Evolutionary conservation across 805 yeast species (phyloP), one percentile per base, ranked within the genome.

Genomic region (Yarrowia sp.): DNA sequence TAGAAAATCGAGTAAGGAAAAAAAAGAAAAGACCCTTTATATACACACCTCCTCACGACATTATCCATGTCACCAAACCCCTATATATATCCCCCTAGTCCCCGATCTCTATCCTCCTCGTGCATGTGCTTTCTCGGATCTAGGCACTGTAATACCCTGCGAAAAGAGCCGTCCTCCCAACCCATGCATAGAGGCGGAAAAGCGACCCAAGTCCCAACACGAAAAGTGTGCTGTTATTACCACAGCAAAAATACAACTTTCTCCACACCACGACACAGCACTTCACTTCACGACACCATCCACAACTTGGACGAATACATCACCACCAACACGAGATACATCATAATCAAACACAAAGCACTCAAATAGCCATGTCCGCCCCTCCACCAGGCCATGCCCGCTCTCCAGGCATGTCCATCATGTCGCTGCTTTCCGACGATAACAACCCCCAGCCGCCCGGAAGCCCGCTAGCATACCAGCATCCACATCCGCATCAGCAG

Each of bases 401-500:
- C 4, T 58, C 51, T 2, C 63, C 63, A 12, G 63, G 63, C 36
- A 58, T 58, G 63, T 58, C 63, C 38, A 58, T 58, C 63, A 43
- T 41, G 63, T 58, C 63, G 28, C 51, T 58, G 14, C 63, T 58
- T 12, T 41, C 44, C 5, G 63, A 49, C 54, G 44, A 33, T 56
- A 54, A 26, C 59, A 64, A 58, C 17, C 32, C 63, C 48, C 38
- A 7, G 30, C 16, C 56, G 14, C 58, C 58, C 3, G 41, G 41
- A 21, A 51, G 54, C 38, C 54, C 54, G 2, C 19, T 48, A 32
- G 54, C 65, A 16, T 30, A 35, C 26, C 52, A 30, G 17, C 43
- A 48, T 48, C 54, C 36, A 14, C 54, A 48, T 48, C 54, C 54
- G 38, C 54, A 30, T 17, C 36, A 46, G 65, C 51, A 54, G n/a